These are phyloP conservation scores for Phoenix roebelenii DNA, from an alignment of 176 grass and related monocot species.

Conservation along the genomic window DNA sequence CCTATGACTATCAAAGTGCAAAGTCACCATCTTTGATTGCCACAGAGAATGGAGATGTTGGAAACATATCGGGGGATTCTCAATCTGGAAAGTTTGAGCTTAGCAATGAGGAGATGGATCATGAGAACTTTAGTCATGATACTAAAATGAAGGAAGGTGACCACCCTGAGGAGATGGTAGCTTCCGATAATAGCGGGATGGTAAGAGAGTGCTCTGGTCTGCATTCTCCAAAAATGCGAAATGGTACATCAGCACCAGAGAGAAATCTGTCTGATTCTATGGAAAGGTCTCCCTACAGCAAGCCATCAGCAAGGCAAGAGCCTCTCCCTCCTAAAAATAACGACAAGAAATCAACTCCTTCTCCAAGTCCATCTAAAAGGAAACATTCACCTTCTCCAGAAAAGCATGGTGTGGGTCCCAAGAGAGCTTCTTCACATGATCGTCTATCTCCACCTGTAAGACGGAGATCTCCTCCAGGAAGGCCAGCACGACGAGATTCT, in stretches of 20 bases:
- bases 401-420: slow-evolving; percentile 27
- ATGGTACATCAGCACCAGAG: slow-evolving; percentile 29
- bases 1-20: slow-evolving; percentile 26
- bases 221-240: slow-evolving; percentile 22
- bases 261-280: slow-evolving; percentile 22
- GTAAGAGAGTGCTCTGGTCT: slow-evolving; percentile 21
- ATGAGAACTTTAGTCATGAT: slow-evolving; percentile 26
- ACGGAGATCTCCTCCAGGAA: slow-evolving; percentile 27
- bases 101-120: slow-evolving; percentile 36
- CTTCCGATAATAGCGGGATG: slow-evolving; percentile 23
- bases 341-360: slow-evolving; percentile 22
- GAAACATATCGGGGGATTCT: slow-evolving; percentile 15
- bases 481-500: slow-evolving; percentile 3
- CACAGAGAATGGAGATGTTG: slow-evolving; percentile 25
- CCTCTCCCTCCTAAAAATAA: slow-evolving; percentile 20
- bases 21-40: slow-evolving; percentile 17
- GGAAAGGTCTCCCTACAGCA: slow-evolving; percentile 27
- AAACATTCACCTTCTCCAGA: slow-evolving; percentile 32
- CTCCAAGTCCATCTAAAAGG: slow-evolving; percentile 33
- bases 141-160: slow-evolving; percentile 29
- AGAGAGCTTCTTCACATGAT: slow-evolving; percentile 42
- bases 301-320: slow-evolving; percentile 24
- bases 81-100: slow-evolving; percentile 27
- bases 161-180: slow-evolving; percentile 23
- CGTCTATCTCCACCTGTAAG: slow-evolving; percentile 37